These are phyloP conservation scores for Aquilaria agallochum DNA, from an alignment of 441 rosid genomes.

Conservation along the genomic window DNA sequence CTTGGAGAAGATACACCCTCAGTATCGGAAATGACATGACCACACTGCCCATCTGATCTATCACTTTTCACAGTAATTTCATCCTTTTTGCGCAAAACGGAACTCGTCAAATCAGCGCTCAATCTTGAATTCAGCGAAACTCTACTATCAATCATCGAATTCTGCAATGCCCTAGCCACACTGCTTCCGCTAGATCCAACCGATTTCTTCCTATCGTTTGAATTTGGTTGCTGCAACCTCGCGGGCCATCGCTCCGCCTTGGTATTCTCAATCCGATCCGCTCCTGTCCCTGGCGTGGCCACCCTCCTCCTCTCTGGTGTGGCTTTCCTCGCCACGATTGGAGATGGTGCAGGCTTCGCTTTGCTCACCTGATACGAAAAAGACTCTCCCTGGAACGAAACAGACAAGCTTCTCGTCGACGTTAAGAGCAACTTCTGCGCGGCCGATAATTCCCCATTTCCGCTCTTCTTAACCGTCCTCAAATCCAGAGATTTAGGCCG, in stretches of 20 bases:
- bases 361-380: slow-evolving; percentile 61
- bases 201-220: slow-evolving; percentile 43
- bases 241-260: slow-evolving; percentile 78
- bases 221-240: slow-evolving; percentile 43
- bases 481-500: slow-evolving; percentile 35
- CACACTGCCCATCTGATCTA: slow-evolving; percentile 32
- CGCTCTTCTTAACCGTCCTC: slow-evolving; percentile 29
- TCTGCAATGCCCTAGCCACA: slow-evolving; percentile 57
- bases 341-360: slow-evolving; percentile 62
- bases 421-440: slow-evolving; percentile 67
- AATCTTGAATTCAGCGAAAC: slow-evolving; percentile 40
- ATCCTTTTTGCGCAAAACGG: slow-evolving; percentile 24
- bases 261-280: slow-evolving; percentile 55
- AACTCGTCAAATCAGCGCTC: slow-evolving; percentile 38
- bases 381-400: slow-evolving; percentile 83
- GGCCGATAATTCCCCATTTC: slow-evolving; percentile 31
- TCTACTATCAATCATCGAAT: slow-evolving; percentile 45
- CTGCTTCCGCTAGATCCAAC: slow-evolving; percentile 42
- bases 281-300: slow-evolving; percentile 29
- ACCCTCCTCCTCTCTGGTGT: slow-evolving; percentile 73
- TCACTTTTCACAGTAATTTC: slow-evolving; percentile 10
- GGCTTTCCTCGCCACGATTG: slow-evolving; percentile 44
- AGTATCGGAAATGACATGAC: slow-evolving; percentile 53
- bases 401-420: slow-evolving; percentile 74
- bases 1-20: slow-evolving; percentile 79